Evolutionary conservation across 352 stramenopile genomes (phyloP).

Genomic region (Globisporangium nagaii): DNA sequence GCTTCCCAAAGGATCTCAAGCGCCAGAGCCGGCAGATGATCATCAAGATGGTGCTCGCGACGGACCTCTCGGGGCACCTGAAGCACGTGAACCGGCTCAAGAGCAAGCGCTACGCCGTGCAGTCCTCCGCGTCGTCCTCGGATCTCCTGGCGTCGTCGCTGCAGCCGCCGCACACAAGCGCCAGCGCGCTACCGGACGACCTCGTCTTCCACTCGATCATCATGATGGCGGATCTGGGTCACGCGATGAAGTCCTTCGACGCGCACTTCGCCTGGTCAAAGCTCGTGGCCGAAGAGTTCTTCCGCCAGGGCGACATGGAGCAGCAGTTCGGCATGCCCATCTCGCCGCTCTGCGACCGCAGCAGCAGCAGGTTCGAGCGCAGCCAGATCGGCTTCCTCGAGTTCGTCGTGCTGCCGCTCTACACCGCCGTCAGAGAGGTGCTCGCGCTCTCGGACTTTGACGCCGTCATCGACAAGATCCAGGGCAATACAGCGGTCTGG

Average conservation of each 20-base stretch:
- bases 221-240: conserved; percentile 74
- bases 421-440: conserved; percentile 39
- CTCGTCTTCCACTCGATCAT: conserved; percentile 60
- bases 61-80: conserved; percentile 71
- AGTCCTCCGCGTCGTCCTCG: conserved; percentile 22
- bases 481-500: conserved; percentile 46
- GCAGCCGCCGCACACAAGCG: background rate
- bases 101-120: conserved; percentile 55
- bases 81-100: conserved; percentile 75
- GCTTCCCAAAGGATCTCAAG: conserved; percentile 40
- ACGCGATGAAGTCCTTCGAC: conserved; percentile 61
- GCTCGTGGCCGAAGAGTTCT: conserved; percentile 66
- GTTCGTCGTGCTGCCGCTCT: conserved; percentile 69
- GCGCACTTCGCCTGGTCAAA: conserved; percentile 52
- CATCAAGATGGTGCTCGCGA: conserved; percentile 82
- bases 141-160: conserved; percentile 12
- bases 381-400: conserved; percentile 73
- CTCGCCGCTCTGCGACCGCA: conserved; percentile 61
- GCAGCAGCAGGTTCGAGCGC: conserved; percentile 45
- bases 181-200: conserved; percentile 28
- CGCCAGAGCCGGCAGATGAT: conserved; percentile 59
- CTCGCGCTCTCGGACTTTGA: conserved; percentile 41
- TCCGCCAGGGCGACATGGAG: conserved; percentile 57
- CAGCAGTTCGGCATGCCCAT: conserved; percentile 44
- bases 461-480: conserved; percentile 36